Evolutionary conservation across 1,284 basidiomycete genomes (phyloP), one percentile per base, ranked within the genome.

Genomic region (Coniferiporia weirii): DNA sequence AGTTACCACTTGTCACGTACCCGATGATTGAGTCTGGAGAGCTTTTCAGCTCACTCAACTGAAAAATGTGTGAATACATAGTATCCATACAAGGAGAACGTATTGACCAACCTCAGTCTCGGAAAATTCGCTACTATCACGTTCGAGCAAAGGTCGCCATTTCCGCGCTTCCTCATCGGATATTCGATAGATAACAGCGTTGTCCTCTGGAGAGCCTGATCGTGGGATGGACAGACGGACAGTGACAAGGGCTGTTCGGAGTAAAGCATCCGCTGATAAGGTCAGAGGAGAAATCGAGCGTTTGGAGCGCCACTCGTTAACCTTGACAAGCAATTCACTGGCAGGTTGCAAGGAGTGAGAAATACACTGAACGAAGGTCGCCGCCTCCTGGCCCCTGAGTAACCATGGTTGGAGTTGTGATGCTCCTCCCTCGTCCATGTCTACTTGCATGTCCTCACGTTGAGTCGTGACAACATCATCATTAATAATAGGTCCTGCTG

Each of bases 1-100:
- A 88, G 63, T 85, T 85, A 0, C 93, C 93, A 0, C 87, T 85
- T 0, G 90, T 89, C 4, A 93, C 79, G 65, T 89, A 91, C 0
- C 93, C 93, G 52, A 95, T 82, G 19, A 90, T 76, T 0, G 73
- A 66, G 0, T 74, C 71, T 44, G 36, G 36, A 15, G 56, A 51
- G 45, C 36, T 40, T 32, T 49, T 46, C 35, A 49, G 22, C 45
- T 54, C 44, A 17, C 60, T 58, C 51, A 61, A 44, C 60, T 61
- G 77, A 79, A 3, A 83, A 70, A 82, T 87, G 59, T 27, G 22
- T 55, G 47, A 57, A 35, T 62, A 61, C 8, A 20, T 55, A 15
- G 52, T 47, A 54, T 27, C 5, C 27, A 27, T 34, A 4, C 32
- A n/a, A n/a, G n/a, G 17, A 43, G n/a, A 36, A 6, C 27, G 27